Evolutionary conservation across 345 rosid genomes (phyloP).

Genomic region (Gossypium stocksii): DNA sequence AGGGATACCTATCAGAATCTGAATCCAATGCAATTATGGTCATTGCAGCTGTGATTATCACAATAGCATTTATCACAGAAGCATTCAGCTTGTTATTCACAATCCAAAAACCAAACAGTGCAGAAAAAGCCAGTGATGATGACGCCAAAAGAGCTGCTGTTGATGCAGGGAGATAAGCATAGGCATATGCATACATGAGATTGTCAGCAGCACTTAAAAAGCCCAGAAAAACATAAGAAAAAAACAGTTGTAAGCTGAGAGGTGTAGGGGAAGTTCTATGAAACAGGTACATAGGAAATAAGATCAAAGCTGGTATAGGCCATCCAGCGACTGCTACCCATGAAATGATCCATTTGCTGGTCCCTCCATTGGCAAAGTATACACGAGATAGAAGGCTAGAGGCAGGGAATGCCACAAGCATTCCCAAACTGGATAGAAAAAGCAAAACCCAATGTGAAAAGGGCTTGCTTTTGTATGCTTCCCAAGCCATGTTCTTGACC

Average conservation of each 20-base stretch:
- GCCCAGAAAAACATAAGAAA: slow-evolving; percentile 58
- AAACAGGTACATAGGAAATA: slow-evolving; percentile 50
- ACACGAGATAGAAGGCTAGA: slow-evolving; percentile 71
- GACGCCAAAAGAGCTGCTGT: slow-evolving; percentile 82
- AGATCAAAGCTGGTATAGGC: slow-evolving; percentile 61
- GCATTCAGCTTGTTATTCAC: slow-evolving; percentile 68
- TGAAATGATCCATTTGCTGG: slow-evolving; percentile 91
- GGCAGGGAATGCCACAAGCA: slow-evolving; percentile 81
- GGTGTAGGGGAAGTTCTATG: slow-evolving; percentile 53
- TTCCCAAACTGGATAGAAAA: slow-evolving; percentile 39
- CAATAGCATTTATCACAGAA: slow-evolving; percentile 56
- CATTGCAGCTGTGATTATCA: slow-evolving; percentile 67
- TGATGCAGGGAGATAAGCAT: slow-evolving; percentile 86
- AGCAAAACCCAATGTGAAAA: slow-evolving; percentile 77
- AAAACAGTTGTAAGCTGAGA: slow-evolving; percentile 39
- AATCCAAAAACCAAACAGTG: slow-evolving; percentile 57
- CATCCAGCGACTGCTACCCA: slow-evolving; percentile 88
- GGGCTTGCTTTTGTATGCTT: slow-evolving; percentile 55
- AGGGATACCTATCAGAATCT: slow-evolving; percentile 55
- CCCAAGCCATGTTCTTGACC: slow-evolving; percentile 28
- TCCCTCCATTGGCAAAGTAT: slow-evolving; percentile 68
- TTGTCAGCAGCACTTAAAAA: slow-evolving; percentile 74
- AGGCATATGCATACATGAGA: slow-evolving; percentile 82
- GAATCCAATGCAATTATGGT: slow-evolving; percentile 72
- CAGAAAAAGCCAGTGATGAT: slow-evolving; percentile 67